These are phyloP conservation scores for Trichaptum fuscoviolaceum DNA, from an alignment of 768 basidiomycete genomes.

Conservation along the genomic window DNA sequence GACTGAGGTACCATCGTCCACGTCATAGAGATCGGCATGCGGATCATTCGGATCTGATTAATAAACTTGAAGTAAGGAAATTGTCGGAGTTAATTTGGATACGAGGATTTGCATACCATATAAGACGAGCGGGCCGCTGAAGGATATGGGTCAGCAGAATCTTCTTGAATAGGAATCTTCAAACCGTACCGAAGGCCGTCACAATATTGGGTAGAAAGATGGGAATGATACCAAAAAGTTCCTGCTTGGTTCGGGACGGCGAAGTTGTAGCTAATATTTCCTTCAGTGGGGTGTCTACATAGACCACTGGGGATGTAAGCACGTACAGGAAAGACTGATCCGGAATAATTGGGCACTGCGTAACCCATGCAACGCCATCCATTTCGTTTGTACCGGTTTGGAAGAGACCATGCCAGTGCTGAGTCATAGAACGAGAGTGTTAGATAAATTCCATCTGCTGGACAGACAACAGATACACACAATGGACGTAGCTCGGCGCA, in stretches of 20 bases:
- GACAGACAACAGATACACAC: slow-evolving; percentile 10
- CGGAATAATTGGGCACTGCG: slow-evolving; percentile 40
- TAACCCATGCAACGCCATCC: slow-evolving; percentile 38
- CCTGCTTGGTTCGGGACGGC: slow-evolving; percentile 33
- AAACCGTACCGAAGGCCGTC: slow-evolving; percentile 10
- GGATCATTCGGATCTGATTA: slow-evolving; percentile 33
- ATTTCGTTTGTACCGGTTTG: slow-evolving; percentile 29
- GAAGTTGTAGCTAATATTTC: slow-evolving; percentile 29
- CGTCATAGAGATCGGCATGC: slow-evolving; percentile 25
- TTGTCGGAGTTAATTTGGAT: background rate
- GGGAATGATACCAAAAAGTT: slow-evolving; percentile 41
- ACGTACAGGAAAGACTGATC: slow-evolving; percentile 34
- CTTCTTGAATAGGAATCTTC: background rate
- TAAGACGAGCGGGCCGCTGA: slow-evolving; percentile 35
- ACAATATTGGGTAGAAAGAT: slow-evolving; percentile 12
- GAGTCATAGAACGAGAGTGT: no score
- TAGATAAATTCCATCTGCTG: no score
- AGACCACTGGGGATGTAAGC: background rate
- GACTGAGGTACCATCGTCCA: slow-evolving; percentile 29
- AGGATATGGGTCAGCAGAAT: background rate
- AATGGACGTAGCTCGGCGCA: slow-evolving; percentile 17
- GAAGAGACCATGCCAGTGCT: slow-evolving; percentile 29
- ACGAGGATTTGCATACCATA: slow-evolving; percentile 23
- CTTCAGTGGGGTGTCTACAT: background rate
- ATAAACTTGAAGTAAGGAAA: background rate